These are phyloP conservation scores for Gnetum montanum DNA, from an alignment of 75 land plant species.

Conservation along the genomic window DNA sequence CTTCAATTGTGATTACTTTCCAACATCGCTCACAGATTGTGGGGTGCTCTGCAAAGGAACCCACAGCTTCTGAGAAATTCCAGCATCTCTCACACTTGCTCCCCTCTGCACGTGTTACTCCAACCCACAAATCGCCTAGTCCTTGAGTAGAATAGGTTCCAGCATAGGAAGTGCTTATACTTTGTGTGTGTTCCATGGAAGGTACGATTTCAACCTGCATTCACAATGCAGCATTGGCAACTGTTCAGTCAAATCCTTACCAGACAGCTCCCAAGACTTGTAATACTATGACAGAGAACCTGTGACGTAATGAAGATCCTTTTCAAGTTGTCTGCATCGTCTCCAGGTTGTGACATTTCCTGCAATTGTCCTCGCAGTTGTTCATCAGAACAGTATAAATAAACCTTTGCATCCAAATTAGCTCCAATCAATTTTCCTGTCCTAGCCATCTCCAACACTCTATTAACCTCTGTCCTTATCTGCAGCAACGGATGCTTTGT, in stretches of 20 bases:
- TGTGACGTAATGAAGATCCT: constrained; percentile 77
- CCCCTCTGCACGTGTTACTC: constrained; percentile 80
- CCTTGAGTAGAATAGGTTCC: constrained; percentile 40
- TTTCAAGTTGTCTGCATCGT: constrained; percentile 72
- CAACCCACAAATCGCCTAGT: constrained; percentile 62
- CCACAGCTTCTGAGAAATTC: constrained; percentile 76
- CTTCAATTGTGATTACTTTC: constrained; percentile 24
- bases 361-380: constrained; percentile 22
- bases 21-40: constrained; percentile 78
- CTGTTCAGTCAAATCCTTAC: too few relatives aligned
- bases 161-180: constrained; percentile 23
- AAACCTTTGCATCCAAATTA: constrained; percentile 93
- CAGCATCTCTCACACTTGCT: constrained; percentile 94
- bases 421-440: constrained; percentile 80
- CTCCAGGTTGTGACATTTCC: constrained; percentile 30
- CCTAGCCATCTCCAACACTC: constrained; percentile 76
- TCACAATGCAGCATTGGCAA: too few relatives aligned
- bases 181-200: constrained; percentile 16
- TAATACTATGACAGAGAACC: too few relatives aligned
- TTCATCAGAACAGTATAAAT: constrained; percentile 34
- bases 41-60: constrained; percentile 64
- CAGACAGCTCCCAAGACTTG: too few relatives aligned
- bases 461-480: constrained; percentile 80
- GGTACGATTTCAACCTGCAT: constrained; percentile 54
- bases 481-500: background rate